Evolutionary conservation across 2,329 filamentous ascomycete genomes (phyloP).

Genomic region (Aspergillus terreus): DNA sequence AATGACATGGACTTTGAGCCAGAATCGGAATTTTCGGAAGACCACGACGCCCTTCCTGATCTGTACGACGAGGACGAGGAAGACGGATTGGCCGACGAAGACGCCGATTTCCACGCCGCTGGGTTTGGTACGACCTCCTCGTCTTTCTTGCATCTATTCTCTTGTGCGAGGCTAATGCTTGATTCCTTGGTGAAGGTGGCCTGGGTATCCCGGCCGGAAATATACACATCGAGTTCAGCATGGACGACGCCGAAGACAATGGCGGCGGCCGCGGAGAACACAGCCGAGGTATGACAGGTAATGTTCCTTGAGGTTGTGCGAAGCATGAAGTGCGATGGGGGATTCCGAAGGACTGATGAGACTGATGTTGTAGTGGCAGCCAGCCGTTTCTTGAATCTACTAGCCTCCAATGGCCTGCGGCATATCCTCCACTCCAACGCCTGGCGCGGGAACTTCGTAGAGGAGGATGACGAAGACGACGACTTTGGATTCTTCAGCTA

Average conservation of each 20-base stretch:
- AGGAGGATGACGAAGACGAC: constrained; percentile 30
- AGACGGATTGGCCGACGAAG: background rate
- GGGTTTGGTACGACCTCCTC: background rate
- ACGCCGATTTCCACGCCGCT: background rate
- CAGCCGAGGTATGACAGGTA: constrained; percentile 20
- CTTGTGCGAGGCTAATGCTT: background rate
- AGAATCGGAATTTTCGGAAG: constrained; percentile 35
- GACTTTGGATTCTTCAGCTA: constrained; percentile 35
- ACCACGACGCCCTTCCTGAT: constrained; percentile 32
- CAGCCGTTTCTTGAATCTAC: constrained; percentile 48
- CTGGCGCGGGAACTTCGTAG: constrained; percentile 20
- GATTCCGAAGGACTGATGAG: background rate
- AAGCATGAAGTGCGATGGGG: too few relatives aligned
- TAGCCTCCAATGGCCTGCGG: constrained; percentile 47
- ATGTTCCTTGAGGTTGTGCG: background rate
- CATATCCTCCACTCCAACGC: constrained; percentile 46
- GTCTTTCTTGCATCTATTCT: background rate
- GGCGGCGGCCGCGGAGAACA: constrained; percentile 10
- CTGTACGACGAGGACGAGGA: constrained; percentile 31
- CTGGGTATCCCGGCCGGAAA: constrained; percentile 19
- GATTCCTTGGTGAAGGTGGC: constrained; percentile 2
- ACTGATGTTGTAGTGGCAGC: constrained; percentile 28
- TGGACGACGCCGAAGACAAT: constrained; percentile 21
- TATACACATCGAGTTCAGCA: constrained; percentile 27
- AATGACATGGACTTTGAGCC: constrained; percentile 52